phyloP scores from a whole-genome alignment of 2,329 filamentous ascomycete species.

The Nemania sp. region DNA sequence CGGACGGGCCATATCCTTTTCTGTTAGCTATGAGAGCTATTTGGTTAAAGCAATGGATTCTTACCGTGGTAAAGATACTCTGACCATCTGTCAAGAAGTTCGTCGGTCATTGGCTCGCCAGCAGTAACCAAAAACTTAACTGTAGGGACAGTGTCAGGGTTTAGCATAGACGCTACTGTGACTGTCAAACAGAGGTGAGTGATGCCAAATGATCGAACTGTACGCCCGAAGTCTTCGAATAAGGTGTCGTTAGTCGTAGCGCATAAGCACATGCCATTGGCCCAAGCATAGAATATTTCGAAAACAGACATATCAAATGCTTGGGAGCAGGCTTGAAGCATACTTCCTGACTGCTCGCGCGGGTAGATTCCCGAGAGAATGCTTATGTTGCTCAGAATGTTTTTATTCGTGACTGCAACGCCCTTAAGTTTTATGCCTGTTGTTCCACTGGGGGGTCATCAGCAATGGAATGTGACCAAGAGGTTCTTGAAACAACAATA shows the following conservation, averaged over 20 bases:
- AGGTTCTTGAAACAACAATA: neutral
- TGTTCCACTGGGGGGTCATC: constrained; percentile 59
- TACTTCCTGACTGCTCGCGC: constrained; percentile 51
- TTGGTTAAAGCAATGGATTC: neutral
- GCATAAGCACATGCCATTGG: constrained; percentile 76
- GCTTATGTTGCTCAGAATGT: constrained; percentile 75
- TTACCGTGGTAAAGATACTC: constrained; percentile 70
- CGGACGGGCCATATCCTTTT: constrained; percentile 74
- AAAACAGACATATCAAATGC: constrained; percentile 89
- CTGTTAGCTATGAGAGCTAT: neutral
- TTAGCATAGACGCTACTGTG: constrained; percentile 77
- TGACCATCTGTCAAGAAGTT: constrained; percentile 71
- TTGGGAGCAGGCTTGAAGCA: constrained; percentile 82
- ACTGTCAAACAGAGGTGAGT: constrained; percentile 87
- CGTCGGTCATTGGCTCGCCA: constrained; percentile 76
- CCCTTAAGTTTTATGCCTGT: constrained; percentile 82
- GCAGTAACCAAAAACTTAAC: constrained; percentile 80
- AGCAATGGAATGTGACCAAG: neutral
- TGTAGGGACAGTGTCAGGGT: constrained; percentile 67
- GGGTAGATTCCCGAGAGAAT: constrained; percentile 70
- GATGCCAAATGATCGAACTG: constrained; percentile 64
- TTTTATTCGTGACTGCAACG: constrained; percentile 75
- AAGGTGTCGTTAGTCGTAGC: constrained; percentile 73
- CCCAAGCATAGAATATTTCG: constrained; percentile 87
- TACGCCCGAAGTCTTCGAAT: constrained; percentile 70